Evolutionary conservation across 495 filamentous ascomycete genomes (phyloP).

Genomic region (Pseudevernia furfuracea): DNA sequence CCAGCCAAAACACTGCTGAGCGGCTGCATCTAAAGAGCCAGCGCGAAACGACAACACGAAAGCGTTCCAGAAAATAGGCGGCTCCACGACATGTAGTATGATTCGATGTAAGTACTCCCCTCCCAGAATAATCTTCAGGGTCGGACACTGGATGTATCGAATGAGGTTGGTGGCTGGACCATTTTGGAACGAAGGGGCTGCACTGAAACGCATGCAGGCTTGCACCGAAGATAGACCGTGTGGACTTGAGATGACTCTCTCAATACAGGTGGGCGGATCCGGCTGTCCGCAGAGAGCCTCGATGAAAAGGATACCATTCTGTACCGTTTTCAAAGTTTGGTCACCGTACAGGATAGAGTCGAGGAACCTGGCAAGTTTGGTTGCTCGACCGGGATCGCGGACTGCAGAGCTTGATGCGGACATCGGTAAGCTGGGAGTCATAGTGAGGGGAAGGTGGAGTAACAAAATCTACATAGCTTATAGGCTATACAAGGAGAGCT

Average conservation of each 20-base stretch:
- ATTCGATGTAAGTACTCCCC: slow-evolving; percentile 51
- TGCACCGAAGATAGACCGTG: slow-evolving; percentile 44
- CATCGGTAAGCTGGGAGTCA: too few relatives aligned
- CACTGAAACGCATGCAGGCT: slow-evolving; percentile 41
- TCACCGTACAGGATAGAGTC: slow-evolving; percentile 31
- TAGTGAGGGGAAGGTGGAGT: too few relatives aligned
- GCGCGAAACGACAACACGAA: slow-evolving; percentile 40
- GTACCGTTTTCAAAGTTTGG: slow-evolving; percentile 26
- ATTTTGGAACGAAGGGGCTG: slow-evolving; percentile 47
- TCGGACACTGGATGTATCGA: slow-evolving; percentile 25
- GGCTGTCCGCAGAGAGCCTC: slow-evolving; percentile 49
- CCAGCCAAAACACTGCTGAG: slow-evolving; percentile 49
- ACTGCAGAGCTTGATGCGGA: too few relatives aligned
- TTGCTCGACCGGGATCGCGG: background rate
- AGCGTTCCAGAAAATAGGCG: slow-evolving; percentile 54
- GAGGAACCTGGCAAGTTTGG: slow-evolving; percentile 27
- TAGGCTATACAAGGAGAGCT: too few relatives aligned
- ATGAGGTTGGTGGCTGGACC: slow-evolving; percentile 29
- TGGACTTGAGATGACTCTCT: slow-evolving; percentile 46
- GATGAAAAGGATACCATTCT: slow-evolving; percentile 50
- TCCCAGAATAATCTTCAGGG: slow-evolving; percentile 45
- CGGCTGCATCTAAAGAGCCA: slow-evolving; percentile 33
- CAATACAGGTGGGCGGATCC: slow-evolving; percentile 44
- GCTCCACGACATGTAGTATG: slow-evolving; percentile 46
- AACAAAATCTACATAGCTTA: too few relatives aligned